Evolutionary conservation across 345 rosid species (phyloP).

Genomic region (Raphanus sativus): DNA sequence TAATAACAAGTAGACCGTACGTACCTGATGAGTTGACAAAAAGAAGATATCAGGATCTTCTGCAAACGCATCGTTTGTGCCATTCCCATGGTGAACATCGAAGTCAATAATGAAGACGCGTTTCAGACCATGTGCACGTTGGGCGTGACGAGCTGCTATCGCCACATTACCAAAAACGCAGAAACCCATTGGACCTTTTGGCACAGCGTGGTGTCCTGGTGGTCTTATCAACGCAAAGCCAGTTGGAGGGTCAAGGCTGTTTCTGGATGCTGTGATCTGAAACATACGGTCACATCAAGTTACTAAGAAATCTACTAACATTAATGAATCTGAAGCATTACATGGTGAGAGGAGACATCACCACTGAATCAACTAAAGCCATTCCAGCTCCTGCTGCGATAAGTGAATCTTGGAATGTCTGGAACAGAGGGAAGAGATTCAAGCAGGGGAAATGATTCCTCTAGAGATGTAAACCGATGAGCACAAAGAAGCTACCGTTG

Average conservation of each 20-base stretch:
- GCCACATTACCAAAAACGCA: constrained; percentile 93
- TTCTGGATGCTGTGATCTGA: constrained; percentile 73
- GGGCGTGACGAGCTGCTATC: constrained; percentile 92
- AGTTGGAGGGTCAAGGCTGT: constrained; percentile 54
- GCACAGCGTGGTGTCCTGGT: constrained; percentile 93
- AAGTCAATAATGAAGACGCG: constrained; percentile 85
- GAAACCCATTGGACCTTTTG: constrained; percentile 97
- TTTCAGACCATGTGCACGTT: constrained; percentile 63
- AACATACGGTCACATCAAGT: not conserved
- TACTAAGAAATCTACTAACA: not conserved
- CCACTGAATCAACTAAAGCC: constrained; percentile 94
- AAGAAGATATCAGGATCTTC: constrained; percentile 90
- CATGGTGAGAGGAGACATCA: constrained; percentile 61
- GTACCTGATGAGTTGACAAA: constrained; percentile 91
- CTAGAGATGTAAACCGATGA: constrained; percentile 3
- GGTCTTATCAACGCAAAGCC: constrained; percentile 95
- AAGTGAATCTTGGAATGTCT: constrained; percentile 93
- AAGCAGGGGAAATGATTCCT: constrained; percentile 9
- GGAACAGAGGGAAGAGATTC: constrained; percentile 18
- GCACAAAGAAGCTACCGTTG: constrained; percentile 51
- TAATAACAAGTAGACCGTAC: not conserved
- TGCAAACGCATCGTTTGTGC: constrained; percentile 82
- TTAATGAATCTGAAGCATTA: constrained; percentile 8
- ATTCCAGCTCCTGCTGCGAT: constrained; percentile 95
- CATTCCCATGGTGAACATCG: constrained; percentile 97